Evolutionary conservation across 257 asterid species (phyloP), one percentile per base, ranked within the genome.

Genomic region (Verbena officinalis): DNA sequence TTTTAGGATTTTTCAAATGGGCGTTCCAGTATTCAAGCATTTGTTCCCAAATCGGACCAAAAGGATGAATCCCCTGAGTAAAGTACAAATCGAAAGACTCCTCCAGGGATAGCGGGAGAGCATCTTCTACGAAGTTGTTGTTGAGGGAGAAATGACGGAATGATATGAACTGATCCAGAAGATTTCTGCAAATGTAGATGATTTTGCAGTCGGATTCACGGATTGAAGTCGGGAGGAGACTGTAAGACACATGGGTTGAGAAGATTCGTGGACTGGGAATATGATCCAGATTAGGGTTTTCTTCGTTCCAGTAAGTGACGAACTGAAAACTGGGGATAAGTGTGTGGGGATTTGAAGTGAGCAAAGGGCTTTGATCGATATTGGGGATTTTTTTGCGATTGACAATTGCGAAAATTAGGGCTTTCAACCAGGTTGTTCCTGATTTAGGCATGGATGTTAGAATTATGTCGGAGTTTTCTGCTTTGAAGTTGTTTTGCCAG

Each of bases 391-490:
- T 7, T 6, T 53, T 34, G 5, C 73, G 61, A 30, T 65, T 65
- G 36, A 50, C 30, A 21, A 75, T 64, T 23, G 54, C 52, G 34
- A 70, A 75, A 0, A 19, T 8, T 1, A 75, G 64, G 16, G 64
- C 63, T 55, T 65, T 75, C 30, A 75, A 33, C 74, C 77, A 70
- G 23, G 71, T 75, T 19, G 80, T 61, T 1, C 80, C 71, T 10
- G 70, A 60, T 75, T 65, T 75, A 0, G 70, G 73, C 23, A 59
- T 13, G 5, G 67, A 33, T 0, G 73, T 30, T 7, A 70, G 27
- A 12, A 75, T 38, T 8, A 65, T 43, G 23, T 75, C 65, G 9
- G 36, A 12, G 12, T 66, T 44, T 27, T 70, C 45, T 2, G 68
- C 53, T 64, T 44, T 33, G 23, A 62, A 56, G 31, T 59, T 9